phyloP scores from a whole-genome alignment of 1,284 basidiomycete species.

The Malassezia dermatis region DNA sequence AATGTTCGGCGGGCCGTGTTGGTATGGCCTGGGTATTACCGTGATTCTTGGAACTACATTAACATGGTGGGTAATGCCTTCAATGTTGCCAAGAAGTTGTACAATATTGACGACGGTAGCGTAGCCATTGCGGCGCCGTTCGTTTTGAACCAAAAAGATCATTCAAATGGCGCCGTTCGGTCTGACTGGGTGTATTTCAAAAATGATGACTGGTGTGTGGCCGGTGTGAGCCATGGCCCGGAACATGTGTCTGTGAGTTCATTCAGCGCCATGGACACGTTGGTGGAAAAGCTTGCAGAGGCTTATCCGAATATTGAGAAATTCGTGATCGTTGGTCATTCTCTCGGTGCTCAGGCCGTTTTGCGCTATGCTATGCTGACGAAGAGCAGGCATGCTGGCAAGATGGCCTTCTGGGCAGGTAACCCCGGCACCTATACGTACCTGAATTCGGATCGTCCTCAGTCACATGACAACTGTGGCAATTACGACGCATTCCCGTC shows the following conservation, averaged over 20 bases:
- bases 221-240: conserved; percentile 22
- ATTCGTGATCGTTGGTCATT: conserved; percentile 38
- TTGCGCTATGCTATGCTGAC: conserved; percentile 33
- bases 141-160: conserved; percentile 32
- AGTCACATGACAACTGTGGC: conserved; percentile 8
- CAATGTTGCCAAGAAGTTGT: conserved; percentile 1
- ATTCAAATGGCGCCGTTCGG: conserved; percentile 21
- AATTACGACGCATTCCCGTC: conserved; percentile 27
- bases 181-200: conserved; percentile 30
- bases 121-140: conserved; percentile 33
- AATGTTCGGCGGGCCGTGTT: conserved; percentile 38
- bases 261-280: conserved; percentile 31
- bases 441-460: background rate
- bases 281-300: conserved; percentile 28
- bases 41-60: conserved; percentile 42
- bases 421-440: conserved; percentile 19
- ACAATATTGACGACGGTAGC: conserved; percentile 21
- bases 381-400: conserved; percentile 28
- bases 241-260: conserved; percentile 15
- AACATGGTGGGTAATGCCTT: conserved; percentile 30
- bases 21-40: conserved; percentile 33
- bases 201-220: conserved; percentile 28
- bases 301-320: conserved; percentile 33
- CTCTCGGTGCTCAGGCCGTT: conserved; percentile 35
- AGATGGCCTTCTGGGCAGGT: conserved; percentile 20